A percentile compares a stretch with the other conserved stretches of the same genome.
phyloP scores from a whole-genome alignment of 2,329 filamentous ascomycete genomes.

The Alternaria triticina region DNA sequence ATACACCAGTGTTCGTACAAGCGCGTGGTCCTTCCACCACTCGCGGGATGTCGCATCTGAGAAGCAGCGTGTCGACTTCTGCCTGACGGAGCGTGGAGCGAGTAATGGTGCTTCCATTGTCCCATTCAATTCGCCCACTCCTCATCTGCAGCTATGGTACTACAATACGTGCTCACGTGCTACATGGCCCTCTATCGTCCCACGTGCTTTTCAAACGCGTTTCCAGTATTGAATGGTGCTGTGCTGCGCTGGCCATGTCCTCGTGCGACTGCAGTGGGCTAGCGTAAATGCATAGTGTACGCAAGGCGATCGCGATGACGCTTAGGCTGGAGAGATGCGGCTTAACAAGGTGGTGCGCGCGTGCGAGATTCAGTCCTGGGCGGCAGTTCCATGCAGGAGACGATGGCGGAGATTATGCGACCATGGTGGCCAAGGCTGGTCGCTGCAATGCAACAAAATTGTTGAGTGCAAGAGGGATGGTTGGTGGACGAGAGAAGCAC shows the following conservation, averaged over 20 bases:
- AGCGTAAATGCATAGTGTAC: constrained; percentile 5
- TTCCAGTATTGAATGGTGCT: neutral
- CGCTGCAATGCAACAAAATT: constrained; percentile 10
- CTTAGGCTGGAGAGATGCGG: constrained; percentile 23
- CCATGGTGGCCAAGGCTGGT: constrained; percentile 4
- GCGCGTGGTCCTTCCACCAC: neutral
- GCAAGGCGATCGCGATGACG: constrained; percentile 34
- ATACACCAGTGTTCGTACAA: neutral
- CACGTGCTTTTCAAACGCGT: neutral
- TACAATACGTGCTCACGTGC: neutral
- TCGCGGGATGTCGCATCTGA: neutral
- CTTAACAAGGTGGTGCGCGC: constrained; percentile 10
- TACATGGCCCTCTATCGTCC: neutral
- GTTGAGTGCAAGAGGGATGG: constrained; percentile 20
- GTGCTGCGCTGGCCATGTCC: neutral
- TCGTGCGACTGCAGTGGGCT: constrained; percentile 5
- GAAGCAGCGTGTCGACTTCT: neutral
- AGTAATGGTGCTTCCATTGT: neutral
- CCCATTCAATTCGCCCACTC: neutral
- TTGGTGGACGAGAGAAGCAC: constrained; percentile 18
- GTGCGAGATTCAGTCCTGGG: neutral
- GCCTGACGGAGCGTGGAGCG: neutral
- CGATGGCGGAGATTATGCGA: constrained; percentile 20
- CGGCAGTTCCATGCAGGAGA: neutral
- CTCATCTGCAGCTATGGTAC: neutral